These are phyloP conservation scores for Xylariaceae sp. DNA, from an alignment of 2,329 filamentous ascomycete species.

Conservation along the genomic window DNA sequence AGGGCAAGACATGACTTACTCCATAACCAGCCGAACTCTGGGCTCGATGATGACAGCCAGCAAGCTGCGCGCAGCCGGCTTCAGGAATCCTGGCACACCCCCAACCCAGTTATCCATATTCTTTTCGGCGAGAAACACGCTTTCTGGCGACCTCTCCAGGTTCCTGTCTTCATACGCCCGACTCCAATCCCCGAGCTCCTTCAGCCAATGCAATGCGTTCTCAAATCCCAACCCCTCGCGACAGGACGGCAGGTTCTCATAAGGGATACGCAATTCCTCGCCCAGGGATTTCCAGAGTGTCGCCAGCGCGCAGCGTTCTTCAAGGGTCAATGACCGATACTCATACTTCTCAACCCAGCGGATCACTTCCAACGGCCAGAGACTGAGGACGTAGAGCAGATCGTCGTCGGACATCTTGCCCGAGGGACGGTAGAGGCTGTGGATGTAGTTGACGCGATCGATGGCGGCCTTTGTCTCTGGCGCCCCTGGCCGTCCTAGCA, in stretches of 20 bases:
- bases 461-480: constrained; percentile 6
- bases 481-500: constrained; percentile 9
- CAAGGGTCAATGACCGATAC: neutral
- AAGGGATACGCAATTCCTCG: constrained; percentile 14
- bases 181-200: constrained; percentile 24
- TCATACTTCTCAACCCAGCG: constrained; percentile 23
- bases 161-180: constrained; percentile 10
- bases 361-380: constrained; percentile 9
- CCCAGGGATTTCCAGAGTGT: constrained; percentile 22
- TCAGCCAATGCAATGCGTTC: constrained; percentile 25
- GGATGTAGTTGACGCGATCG: constrained; percentile 22
- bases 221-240: neutral
- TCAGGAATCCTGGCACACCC: neutral
- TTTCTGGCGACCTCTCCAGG: constrained; percentile 8
- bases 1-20: too few species aligned
- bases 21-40: constrained; percentile 12
- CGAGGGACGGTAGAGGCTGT: constrained; percentile 21
- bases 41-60: constrained; percentile 21
- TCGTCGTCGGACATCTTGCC: constrained; percentile 27
- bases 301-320: constrained; percentile 22
- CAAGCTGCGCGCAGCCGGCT: neutral
- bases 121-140: constrained; percentile 3
- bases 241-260: constrained; percentile 1
- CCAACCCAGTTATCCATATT: constrained; percentile 12
- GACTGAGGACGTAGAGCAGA: constrained; percentile 20